Conservation (phyloP, 2,329 filamentous ascomycete species). For the Mycosphaerella arachidis region DNA sequence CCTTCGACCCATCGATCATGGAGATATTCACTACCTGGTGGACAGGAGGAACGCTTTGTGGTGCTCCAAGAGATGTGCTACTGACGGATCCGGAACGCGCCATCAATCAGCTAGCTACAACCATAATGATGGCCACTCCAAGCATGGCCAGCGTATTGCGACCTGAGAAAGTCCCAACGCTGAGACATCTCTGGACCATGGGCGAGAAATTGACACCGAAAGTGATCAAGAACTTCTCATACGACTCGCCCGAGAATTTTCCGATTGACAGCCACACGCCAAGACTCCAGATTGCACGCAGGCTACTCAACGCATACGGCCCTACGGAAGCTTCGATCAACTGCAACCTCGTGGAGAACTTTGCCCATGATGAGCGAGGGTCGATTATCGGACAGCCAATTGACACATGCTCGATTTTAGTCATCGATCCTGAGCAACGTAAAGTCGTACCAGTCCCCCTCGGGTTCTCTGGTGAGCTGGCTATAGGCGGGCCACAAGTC, state of each 20-base stretch:
- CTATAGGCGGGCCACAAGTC: slow-evolving; percentile 15
- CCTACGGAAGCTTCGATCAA: slow-evolving; percentile 18
- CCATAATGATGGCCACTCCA: slow-evolving; percentile 16
- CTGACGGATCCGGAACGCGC: slow-evolving; percentile 11
- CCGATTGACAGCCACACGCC: slow-evolving; percentile 5
- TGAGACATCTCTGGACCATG: slow-evolving; percentile 17
- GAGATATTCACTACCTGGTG: slow-evolving; percentile 21
- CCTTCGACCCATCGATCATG: slow-evolving; percentile 17
- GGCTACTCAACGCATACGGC: slow-evolving; percentile 17
- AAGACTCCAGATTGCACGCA: slow-evolving; percentile 6
- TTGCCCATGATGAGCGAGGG: slow-evolving; percentile 6
- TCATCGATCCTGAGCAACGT: slow-evolving; percentile 1
- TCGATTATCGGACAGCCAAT: slow-evolving; percentile 11
- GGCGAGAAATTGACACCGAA: slow-evolving; percentile 14
- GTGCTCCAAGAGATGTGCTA: slow-evolving; percentile 10
- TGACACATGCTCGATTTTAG: slow-evolving; percentile 10
- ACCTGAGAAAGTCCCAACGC: slow-evolving; percentile 9
- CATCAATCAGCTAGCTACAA: slow-evolving; percentile 12
- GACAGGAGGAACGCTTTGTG: slow-evolving; percentile 18
- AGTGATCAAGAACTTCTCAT: slow-evolving; percentile 16
- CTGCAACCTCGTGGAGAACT: slow-evolving; percentile 10
- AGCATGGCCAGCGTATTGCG: slow-evolving; percentile 15
- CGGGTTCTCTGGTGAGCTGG: slow-evolving; percentile 13
- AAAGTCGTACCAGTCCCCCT: slow-evolving; percentile 7
- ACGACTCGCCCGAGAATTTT: slow-evolving; percentile 5